phyloP scores from a whole-genome alignment of 2,329 filamentous ascomycete genomes.

The Penicillium sp. region DNA sequence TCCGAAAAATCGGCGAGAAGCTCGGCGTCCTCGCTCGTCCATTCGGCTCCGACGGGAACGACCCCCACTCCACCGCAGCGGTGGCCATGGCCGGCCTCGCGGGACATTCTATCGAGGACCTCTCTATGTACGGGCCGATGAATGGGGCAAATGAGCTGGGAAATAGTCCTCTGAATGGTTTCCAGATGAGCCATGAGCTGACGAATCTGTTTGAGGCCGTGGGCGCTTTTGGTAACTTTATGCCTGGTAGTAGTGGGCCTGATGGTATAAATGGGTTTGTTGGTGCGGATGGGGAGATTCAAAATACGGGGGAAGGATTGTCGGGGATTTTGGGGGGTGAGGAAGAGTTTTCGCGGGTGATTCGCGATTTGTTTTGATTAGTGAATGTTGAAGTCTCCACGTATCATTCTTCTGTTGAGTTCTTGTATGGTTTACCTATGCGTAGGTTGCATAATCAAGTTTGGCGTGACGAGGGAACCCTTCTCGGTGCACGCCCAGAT shows the following conservation, averaged over 20 bases:
- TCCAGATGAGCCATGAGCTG: slow-evolving; percentile 62
- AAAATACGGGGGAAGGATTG: slow-evolving; percentile 47
- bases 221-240: slow-evolving; percentile 52
- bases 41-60: slow-evolving; percentile 45
- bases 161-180: slow-evolving; percentile 58
- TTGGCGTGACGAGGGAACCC: too few relatives aligned
- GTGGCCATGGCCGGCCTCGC: slow-evolving; percentile 67
- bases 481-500: too few relatives aligned
- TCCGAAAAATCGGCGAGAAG: slow-evolving; percentile 65
- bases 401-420: neutral
- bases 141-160: slow-evolving; percentile 46
- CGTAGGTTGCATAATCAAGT: neutral
- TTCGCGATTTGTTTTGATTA: slow-evolving; percentile 60
- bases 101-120: slow-evolving; percentile 61
- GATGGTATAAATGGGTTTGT: slow-evolving; percentile 44
- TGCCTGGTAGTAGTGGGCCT: slow-evolving; percentile 33
- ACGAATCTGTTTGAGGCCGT: slow-evolving; percentile 66
- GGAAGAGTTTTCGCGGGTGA: slow-evolving; percentile 60
- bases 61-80: slow-evolving; percentile 63
- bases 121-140: slow-evolving; percentile 50
- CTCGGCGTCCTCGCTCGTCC: slow-evolving; percentile 54
- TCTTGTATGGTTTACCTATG: neutral
- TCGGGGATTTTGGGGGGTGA: slow-evolving; percentile 55
- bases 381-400: neutral
- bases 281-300: slow-evolving; percentile 39